A percentile compares a stretch with the other conserved stretches of the same genome.
Conservation (phyloP, 2,329 filamentous ascomycete species). For the Fusarium drepaniforme region DNA sequence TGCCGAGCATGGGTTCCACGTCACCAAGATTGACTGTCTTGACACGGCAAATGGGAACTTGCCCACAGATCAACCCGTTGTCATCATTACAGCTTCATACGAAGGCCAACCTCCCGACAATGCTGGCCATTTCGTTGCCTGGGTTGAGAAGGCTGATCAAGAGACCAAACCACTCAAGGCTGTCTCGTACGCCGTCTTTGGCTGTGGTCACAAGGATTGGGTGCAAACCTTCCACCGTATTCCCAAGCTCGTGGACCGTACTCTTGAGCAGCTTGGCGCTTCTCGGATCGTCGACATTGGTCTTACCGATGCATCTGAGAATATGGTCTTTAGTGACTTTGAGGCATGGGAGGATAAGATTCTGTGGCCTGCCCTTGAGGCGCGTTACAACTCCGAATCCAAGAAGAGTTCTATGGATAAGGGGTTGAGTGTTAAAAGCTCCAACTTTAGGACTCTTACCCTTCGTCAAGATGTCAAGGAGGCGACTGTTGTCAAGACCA, state of each 20-base stretch:
- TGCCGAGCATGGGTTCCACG: not conserved
- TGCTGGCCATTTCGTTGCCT: not conserved
- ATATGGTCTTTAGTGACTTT: constrained; percentile 75
- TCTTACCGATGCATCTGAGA: constrained; percentile 68
- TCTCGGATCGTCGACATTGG: constrained; percentile 58
- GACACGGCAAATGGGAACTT: not conserved
- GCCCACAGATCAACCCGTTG: not conserved
- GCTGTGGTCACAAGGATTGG: constrained; percentile 71
- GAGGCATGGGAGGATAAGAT: constrained; percentile 74
- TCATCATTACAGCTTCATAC: not conserved
- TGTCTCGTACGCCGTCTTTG: constrained; percentile 76
- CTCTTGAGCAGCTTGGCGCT: constrained; percentile 54
- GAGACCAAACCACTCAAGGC: constrained; percentile 71
- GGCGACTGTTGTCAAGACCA: not conserved
- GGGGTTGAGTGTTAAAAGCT: not conserved
- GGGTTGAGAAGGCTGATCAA: constrained; percentile 44
- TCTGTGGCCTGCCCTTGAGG: constrained; percentile 8
- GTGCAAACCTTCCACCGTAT: constrained; percentile 73
- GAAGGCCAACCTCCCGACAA: not conserved
- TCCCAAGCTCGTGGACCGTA: constrained; percentile 70
- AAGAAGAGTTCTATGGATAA: not conserved
- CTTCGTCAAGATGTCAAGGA: constrained; percentile 1
- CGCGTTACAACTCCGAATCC: not conserved
- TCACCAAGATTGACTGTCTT: not conserved
- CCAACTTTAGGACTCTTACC: not conserved